phyloP scores from a whole-genome alignment of 2,329 filamentous ascomycete genomes.

The Trichoderma arundinaceum region DNA sequence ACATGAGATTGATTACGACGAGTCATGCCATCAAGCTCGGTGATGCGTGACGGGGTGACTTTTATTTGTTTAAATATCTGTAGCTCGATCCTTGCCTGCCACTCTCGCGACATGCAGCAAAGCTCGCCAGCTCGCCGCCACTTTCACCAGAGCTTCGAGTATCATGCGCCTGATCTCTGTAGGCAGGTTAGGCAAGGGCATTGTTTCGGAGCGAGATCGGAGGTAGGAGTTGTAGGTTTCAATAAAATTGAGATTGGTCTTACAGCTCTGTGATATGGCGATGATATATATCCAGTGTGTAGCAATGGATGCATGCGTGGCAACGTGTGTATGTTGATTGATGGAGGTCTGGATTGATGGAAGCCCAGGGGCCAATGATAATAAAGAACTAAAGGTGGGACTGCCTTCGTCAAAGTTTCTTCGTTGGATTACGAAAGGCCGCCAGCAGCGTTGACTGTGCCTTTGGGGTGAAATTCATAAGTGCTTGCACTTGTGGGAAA shows the following conservation, averaged over 20 bases:
- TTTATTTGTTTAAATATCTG: conserved; percentile 42
- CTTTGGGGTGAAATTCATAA: no score
- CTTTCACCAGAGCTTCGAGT: conserved; percentile 35
- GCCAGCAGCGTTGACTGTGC: no score
- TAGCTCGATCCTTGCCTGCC: conserved; percentile 41
- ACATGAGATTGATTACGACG: conserved; percentile 40
- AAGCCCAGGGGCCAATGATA: no score
- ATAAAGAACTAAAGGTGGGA: no score
- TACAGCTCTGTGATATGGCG: no score
- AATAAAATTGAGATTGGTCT: not conserved
- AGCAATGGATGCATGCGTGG: no score
- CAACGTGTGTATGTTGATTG: no score
- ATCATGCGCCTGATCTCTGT: conserved; percentile 31
- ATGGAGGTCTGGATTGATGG: no score
- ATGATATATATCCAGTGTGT: no score
- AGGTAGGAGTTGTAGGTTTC: not conserved
- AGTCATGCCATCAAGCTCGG: conserved; percentile 39
- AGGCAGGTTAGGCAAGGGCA: not conserved
- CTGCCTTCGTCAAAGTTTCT: no score
- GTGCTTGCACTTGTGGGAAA: no score
- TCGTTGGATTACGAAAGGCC: no score
- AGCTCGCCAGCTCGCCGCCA: conserved; percentile 35
- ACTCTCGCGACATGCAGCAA: conserved; percentile 43
- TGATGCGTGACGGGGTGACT: conserved; percentile 40
- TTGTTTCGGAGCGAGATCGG: not conserved